These are phyloP conservation scores for Fusarium cyanostomum DNA, from an alignment of 2,329 filamentous ascomycete species.

Conservation along the genomic window DNA sequence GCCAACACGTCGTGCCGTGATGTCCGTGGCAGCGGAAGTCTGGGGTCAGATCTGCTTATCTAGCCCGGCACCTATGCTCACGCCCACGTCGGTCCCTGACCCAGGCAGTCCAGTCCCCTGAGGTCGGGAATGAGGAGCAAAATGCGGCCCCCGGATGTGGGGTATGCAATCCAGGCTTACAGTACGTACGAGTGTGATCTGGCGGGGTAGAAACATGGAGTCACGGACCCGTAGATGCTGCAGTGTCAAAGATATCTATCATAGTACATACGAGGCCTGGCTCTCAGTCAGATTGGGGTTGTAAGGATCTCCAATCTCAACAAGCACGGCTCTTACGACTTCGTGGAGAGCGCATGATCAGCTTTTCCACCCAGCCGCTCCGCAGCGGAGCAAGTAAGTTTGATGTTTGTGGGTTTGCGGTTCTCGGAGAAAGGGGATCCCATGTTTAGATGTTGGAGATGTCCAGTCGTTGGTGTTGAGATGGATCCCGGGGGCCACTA, in stretches of 20 bases:
- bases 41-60: slow-evolving; percentile 33
- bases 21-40: slow-evolving; percentile 18
- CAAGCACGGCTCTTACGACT: slow-evolving; percentile 34
- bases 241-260: neutral
- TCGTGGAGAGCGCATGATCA: slow-evolving; percentile 25
- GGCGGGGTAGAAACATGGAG: slow-evolving; percentile 34
- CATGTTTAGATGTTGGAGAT: neutral
- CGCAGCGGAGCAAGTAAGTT: slow-evolving; percentile 1
- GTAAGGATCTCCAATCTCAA: slow-evolving; percentile 30
- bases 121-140: slow-evolving; percentile 31
- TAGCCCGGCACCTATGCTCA: slow-evolving; percentile 20
- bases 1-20: slow-evolving; percentile 4
- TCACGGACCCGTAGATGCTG: slow-evolving; percentile 31
- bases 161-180: slow-evolving; percentile 21
- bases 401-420: slow-evolving; percentile 11
- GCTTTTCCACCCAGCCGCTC: slow-evolving; percentile 12
- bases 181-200: slow-evolving; percentile 24
- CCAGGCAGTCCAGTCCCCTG: slow-evolving; percentile 16
- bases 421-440: slow-evolving; percentile 6
- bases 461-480: neutral
- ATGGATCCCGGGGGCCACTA: neutral
- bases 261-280: slow-evolving; percentile 4
- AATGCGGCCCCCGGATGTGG: slow-evolving; percentile 37
- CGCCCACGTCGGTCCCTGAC: slow-evolving; percentile 24
- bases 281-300: slow-evolving; percentile 4